Evolutionary conservation across 768 basidiomycete species (phyloP).

Genomic region (Phanerochaete sordida): DNA sequence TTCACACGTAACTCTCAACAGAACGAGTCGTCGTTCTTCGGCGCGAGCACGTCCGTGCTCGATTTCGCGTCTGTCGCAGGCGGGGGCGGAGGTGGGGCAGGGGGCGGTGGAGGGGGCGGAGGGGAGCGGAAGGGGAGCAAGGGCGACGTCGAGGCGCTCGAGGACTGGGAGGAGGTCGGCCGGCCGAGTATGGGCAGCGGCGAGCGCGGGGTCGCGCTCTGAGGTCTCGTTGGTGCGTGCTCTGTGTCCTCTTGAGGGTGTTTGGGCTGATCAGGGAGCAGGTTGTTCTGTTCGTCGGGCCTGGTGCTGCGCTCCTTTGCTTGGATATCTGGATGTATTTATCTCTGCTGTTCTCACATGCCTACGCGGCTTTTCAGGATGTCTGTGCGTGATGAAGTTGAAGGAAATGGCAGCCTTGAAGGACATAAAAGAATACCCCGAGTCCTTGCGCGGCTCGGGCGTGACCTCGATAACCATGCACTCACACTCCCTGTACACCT

Average conservation of each 20-base stretch:
- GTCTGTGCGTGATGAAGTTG: too few species aligned
- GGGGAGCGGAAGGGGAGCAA: background rate
- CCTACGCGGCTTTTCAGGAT: too few species aligned
- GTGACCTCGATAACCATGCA: too few species aligned
- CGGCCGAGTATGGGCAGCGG: conserved; percentile 4
- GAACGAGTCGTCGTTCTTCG: background rate
- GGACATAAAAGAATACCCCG: too few species aligned
- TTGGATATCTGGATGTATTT: background rate
- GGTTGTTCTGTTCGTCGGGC: background rate
- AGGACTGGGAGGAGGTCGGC: conserved; percentile 46
- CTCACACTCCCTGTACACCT: too few species aligned
- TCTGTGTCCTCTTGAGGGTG: background rate
- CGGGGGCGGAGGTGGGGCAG: too few species aligned
- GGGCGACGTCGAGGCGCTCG: conserved; percentile 25
- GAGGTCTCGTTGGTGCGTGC: background rate
- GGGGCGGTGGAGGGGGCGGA: too few species aligned
- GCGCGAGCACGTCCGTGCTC: background rate
- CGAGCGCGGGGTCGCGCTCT: background rate
- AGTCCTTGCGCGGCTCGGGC: too few species aligned
- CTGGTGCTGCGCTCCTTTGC: background rate
- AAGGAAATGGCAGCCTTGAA: too few species aligned
- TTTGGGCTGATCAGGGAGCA: background rate
- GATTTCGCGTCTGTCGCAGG: too few species aligned
- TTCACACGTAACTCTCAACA: conserved; percentile 4
- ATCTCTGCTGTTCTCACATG: too few species aligned